Evolutionary conservation across 2,329 filamentous ascomycete species (phyloP), one percentile per base, ranked within the genome.

Genomic region (Ophiostoma montium): DNA sequence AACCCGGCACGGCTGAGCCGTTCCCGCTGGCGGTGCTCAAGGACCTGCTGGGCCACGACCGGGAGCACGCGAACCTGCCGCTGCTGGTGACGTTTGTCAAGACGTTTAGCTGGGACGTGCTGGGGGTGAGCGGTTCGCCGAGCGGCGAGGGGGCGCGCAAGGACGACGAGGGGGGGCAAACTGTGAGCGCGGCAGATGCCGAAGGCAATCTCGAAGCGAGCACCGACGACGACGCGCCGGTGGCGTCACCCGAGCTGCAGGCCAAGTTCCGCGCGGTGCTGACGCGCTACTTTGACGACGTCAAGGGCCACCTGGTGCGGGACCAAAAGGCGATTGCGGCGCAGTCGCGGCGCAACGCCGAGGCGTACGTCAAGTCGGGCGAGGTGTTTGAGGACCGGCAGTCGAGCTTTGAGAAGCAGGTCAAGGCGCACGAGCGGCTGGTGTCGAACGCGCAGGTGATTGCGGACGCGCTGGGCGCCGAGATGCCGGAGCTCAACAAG

Each of bases 361-460:
- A 98, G 65, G 92, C 90, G 6, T 98, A 98, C 59, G 90, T 98
- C 58, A 95, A 95, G 61, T 96, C 92, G 35, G 92, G 92, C 2
- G 92, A 98, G 62, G 90, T 98, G 5, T 96, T 98, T 55, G 92
- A 98, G 62, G 92, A 98, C 60, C 84, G 92, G 46, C 92, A 98
- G 62, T 79, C 88, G 48, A 96, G 89, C 61, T 95, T 94, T 57
- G 94, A 98, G 63, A 95, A 89, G 64, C 84, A 92, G 57, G 72
- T 89, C 50, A 98, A 96, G 65, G 75, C 84, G 1, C 87, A 96
- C 61, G 92, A 98, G 62, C 88, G 89, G 56, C 74, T 98, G 3
- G 74, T 95, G 23, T 71, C 86, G 19, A 96, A 94, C 63, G 88
- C 90, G 0, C 94, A 98, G 61, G 78, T 89, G 16, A 73, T 98